phyloP scores from a whole-genome alignment of 208 protist species.

The Wallacemonas sp. region DNA sequence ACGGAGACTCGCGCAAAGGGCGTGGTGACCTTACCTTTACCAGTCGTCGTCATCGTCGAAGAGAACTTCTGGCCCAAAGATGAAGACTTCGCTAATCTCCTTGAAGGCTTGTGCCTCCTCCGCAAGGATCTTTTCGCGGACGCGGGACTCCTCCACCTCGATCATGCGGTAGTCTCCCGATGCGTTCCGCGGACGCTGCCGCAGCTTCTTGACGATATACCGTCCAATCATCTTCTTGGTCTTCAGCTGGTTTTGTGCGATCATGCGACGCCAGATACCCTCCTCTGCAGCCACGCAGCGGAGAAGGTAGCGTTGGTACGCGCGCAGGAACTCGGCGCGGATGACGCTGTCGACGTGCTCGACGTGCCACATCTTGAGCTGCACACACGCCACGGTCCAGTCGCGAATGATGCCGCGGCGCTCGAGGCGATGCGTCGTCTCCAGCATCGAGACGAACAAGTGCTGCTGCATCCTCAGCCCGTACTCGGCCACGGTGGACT shows the following conservation, averaged over 20 bases:
- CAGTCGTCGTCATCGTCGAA: conserved; percentile 40
- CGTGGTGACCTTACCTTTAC: neutral
- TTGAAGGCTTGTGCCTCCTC: conserved; percentile 35
- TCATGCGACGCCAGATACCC: conserved; percentile 36
- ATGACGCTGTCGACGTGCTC: conserved; percentile 40
- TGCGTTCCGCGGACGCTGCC: conserved; percentile 30
- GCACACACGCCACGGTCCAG: conserved; percentile 29
- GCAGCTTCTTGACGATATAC: conserved; percentile 34
- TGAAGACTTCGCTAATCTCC: conserved; percentile 33
- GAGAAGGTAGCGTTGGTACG: conserved; percentile 32
- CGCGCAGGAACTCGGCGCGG: conserved; percentile 32
- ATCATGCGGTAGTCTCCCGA: conserved; percentile 28
- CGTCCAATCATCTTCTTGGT: conserved; percentile 40
- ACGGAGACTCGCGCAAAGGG: too few relatives aligned
- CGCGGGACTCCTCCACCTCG: conserved; percentile 34
- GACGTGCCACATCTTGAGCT: conserved; percentile 43
- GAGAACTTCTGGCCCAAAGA: conserved; percentile 44
- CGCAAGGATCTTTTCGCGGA: conserved; percentile 33
- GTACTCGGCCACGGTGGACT: conserved; percentile 21
- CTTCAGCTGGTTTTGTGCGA: conserved; percentile 35
- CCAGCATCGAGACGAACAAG: conserved; percentile 25
- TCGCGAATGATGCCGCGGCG: conserved; percentile 42
- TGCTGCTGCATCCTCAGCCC: conserved; percentile 18
- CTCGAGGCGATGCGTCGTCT: conserved; percentile 37
- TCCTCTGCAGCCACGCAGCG: conserved; percentile 40